Base-by-base conservation (phyloP, 805 yeast genomes). In the Ogataea sp. region DNA sequence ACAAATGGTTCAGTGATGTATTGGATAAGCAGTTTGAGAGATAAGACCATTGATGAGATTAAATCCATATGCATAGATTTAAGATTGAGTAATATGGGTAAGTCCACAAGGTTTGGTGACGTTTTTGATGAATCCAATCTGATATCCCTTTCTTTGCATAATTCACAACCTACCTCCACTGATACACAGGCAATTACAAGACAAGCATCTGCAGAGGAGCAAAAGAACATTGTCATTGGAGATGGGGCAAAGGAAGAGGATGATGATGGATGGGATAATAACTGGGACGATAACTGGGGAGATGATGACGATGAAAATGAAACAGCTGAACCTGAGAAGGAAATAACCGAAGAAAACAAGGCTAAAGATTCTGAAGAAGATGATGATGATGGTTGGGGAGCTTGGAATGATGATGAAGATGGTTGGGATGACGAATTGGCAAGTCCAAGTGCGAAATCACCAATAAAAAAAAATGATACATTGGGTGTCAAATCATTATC, bases 1-100 rank as follows among this genome's bases (percentile, higher is more conserved):
- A 50, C 54, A 9, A 61, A 56, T 30, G 62, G 58, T 39, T 40
- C 56, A 8, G 41, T 47, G 2, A 53, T 36, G 20, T 53, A 55
- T 18, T 59, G 62, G 62, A 43, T 56, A 2, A 44, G 44, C 21
- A 51, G 44, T 21, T 39, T 58, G 24, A 45, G 49, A 18, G 55
- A 54, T 21, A 34, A 41, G 20, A 40, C 58, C 2, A 51, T 57
- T 13, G 58, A 57, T 32, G 45, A 46, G 8, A 34, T 58, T 26
- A 59, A 58, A 33, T 37, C 28, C 3, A 28, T 58, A 13, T 47
- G 51, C 32, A 9, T 44, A 17, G 42, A 43, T n/a, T 32, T 46
- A 36, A 33, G 38, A 37, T 17, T 46, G 11, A 21, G 39, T 1
- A 44, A 39, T 25, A 7, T 18, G 14, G 38, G 40, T 6, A 38